Evolutionary conservation across 2,329 filamentous ascomycete species (phyloP).

Genomic region (Elsinoe necatrix): DNA sequence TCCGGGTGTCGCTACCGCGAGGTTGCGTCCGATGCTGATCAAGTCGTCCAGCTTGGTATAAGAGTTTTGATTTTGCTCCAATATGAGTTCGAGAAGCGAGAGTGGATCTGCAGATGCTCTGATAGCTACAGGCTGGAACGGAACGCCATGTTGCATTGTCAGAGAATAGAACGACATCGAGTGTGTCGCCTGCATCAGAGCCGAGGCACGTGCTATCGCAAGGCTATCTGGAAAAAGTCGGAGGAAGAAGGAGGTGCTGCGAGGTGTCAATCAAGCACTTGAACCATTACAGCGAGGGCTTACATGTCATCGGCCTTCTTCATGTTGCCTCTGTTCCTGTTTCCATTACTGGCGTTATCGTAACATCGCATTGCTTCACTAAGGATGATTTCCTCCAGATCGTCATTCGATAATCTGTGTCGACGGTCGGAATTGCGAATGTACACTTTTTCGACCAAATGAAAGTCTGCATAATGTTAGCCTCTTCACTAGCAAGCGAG

Average conservation of each 20-base stretch:
- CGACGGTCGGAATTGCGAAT: slow-evolving; percentile 50
- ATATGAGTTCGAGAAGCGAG: slow-evolving; percentile 60
- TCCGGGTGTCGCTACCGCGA: slow-evolving; percentile 30
- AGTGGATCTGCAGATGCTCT: slow-evolving; percentile 70
- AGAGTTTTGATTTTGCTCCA: slow-evolving; percentile 65
- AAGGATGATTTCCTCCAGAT: slow-evolving; percentile 54
- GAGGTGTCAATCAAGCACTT: slow-evolving; percentile 22
- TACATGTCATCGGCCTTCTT: slow-evolving; percentile 71
- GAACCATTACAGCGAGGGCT: slow-evolving; percentile 25
- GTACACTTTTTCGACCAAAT: slow-evolving; percentile 35
- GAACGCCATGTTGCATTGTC: slow-evolving; percentile 69
- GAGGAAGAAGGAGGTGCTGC: slow-evolving; percentile 57
- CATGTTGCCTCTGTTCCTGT: slow-evolving; percentile 64
- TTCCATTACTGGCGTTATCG: slow-evolving; percentile 75
- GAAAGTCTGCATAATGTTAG: slow-evolving; percentile 13
- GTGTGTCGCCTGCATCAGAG: slow-evolving; percentile 65
- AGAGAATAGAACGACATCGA: slow-evolving; percentile 67
- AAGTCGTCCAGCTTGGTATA: slow-evolving; percentile 70
- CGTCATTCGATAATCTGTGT: slow-evolving; percentile 41
- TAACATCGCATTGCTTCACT: slow-evolving; percentile 60
- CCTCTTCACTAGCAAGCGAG: not conserved
- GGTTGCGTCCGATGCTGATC: slow-evolving; percentile 57
- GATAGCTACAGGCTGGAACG: slow-evolving; percentile 69
- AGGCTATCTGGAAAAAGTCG: slow-evolving; percentile 46
- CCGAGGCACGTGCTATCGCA: slow-evolving; percentile 49